A percentile compares a stretch with the other conserved stretches of the same genome.
phyloP scores from a whole-genome alignment of 1,284 basidiomycete genomes.

The Sanghuangporus weigelae region DNA sequence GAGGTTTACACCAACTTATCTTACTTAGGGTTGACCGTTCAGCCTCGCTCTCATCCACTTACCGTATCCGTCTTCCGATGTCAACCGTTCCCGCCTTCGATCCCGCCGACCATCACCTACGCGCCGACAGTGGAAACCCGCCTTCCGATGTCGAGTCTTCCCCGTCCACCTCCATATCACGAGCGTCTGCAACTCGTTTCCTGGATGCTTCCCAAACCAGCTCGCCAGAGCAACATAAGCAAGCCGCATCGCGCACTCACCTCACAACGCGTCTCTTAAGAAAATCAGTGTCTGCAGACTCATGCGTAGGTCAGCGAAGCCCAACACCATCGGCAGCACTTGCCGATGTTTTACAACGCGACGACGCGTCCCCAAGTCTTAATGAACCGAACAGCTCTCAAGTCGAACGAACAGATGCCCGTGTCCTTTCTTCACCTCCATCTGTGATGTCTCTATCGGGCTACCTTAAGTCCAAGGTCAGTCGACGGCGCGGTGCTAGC shows the following conservation, averaged over 20 bases:
- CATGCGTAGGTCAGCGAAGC: constrained; percentile 49
- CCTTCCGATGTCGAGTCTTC: background rate
- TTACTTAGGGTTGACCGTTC: background rate
- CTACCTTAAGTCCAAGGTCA: constrained; percentile 22
- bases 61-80: background rate
- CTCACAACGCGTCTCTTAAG: constrained; percentile 39
- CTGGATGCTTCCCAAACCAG: background rate
- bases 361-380: constrained; percentile 20
- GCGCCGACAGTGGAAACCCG: background rate
- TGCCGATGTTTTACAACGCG: constrained; percentile 31
- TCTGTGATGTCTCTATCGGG: constrained; percentile 32
- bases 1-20: background rate
- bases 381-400: constrained; percentile 1
- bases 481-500: constrained; percentile 5
- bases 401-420: background rate
- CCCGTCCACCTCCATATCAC: background rate
- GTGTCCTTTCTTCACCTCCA: constrained; percentile 30
- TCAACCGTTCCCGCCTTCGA: constrained; percentile 5
- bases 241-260: background rate
- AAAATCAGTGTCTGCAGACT: constrained; percentile 73
- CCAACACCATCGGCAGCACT: constrained; percentile 26
- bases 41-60: background rate
- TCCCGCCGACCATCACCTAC: background rate
- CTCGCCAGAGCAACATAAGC: constrained; percentile 1
- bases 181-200: background rate